These are phyloP conservation scores for Ganoderma boninense DNA, from an alignment of 1,284 basidiomycete genomes.

Conservation along the genomic window DNA sequence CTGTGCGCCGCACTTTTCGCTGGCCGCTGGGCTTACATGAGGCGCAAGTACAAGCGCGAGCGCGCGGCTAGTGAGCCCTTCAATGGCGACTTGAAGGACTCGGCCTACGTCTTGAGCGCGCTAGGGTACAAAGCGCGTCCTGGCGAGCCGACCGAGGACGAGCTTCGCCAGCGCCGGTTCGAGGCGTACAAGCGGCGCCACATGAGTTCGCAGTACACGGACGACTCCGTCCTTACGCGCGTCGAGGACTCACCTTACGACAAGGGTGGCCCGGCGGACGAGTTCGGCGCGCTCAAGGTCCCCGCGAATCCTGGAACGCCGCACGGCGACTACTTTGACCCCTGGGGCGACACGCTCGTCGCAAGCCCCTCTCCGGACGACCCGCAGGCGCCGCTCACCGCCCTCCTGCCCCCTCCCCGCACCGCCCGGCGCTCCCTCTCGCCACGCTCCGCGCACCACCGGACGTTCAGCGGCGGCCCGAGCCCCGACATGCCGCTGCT, in stretches of 20 bases:
- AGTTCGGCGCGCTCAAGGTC: slow-evolving; percentile 36
- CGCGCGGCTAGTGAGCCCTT: slow-evolving; percentile 24
- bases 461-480: slow-evolving; percentile 35
- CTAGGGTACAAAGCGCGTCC: slow-evolving; percentile 30
- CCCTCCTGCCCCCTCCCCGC: slow-evolving; percentile 20
- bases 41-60: slow-evolving; percentile 43
- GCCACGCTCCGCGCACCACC: slow-evolving; percentile 37
- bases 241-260: slow-evolving; percentile 32
- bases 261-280: slow-evolving; percentile 33
- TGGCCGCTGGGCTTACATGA: slow-evolving; percentile 56
- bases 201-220: slow-evolving; percentile 44
- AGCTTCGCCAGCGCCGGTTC: slow-evolving; percentile 42
- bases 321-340: slow-evolving; percentile 20
- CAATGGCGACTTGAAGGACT: slow-evolving; percentile 34
- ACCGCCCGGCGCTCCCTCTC: slow-evolving; percentile 14
- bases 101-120: background rate
- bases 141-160: slow-evolving; percentile 40
- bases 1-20: slow-evolving; percentile 62
- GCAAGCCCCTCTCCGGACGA: slow-evolving; percentile 34
- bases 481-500: slow-evolving; percentile 44
- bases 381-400: slow-evolving; percentile 5
- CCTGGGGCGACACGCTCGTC: slow-evolving; percentile 30
- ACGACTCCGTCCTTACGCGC: slow-evolving; percentile 44
- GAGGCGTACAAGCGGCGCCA: slow-evolving; percentile 40
- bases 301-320: slow-evolving; percentile 20